Conservation (phyloP, 352 stramenopile genomes). For the Phytophthora meadii region DNA sequence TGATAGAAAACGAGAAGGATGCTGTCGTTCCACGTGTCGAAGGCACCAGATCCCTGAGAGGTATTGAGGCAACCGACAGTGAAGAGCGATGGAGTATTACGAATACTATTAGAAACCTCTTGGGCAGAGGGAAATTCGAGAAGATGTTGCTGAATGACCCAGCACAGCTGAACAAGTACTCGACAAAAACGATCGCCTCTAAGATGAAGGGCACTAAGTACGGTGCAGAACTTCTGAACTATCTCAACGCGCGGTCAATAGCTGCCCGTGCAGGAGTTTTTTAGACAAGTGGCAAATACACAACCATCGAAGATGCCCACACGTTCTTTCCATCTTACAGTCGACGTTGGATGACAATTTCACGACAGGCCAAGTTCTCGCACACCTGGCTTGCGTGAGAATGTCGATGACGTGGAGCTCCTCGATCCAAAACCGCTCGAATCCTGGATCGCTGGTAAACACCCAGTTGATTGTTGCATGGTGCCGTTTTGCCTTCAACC, state of each 20-base stretch:
- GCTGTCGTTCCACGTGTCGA: not conserved
- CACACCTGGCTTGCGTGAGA: not conserved
- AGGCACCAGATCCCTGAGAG: not conserved
- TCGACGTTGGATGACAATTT: not conserved
- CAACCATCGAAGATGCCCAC: not conserved
- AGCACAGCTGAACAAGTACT: not conserved
- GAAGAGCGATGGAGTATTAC: not conserved
- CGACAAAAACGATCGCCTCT: not conserved
- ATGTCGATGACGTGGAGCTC: not conserved
- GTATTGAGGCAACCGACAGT: not conserved
- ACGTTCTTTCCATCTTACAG: not conserved
- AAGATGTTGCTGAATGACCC: not conserved
- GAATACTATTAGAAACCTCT: not conserved
- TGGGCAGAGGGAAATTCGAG: not conserved
- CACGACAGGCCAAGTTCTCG: not conserved
- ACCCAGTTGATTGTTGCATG: slow-evolving; percentile 5
- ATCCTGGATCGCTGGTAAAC: slow-evolving; percentile 7
- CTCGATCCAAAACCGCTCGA: not conserved
- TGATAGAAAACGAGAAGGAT: not conserved
- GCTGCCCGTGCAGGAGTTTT: not conserved
- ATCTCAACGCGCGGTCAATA: not conserved
- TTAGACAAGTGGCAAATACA: not conserved
- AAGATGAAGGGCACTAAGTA: not conserved
- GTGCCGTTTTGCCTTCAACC: not conserved
- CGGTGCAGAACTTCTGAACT: not conserved